Base-by-base conservation (phyloP, 1,284 basidiomycete species). In the Fomitopsis schrenkii region DNA sequence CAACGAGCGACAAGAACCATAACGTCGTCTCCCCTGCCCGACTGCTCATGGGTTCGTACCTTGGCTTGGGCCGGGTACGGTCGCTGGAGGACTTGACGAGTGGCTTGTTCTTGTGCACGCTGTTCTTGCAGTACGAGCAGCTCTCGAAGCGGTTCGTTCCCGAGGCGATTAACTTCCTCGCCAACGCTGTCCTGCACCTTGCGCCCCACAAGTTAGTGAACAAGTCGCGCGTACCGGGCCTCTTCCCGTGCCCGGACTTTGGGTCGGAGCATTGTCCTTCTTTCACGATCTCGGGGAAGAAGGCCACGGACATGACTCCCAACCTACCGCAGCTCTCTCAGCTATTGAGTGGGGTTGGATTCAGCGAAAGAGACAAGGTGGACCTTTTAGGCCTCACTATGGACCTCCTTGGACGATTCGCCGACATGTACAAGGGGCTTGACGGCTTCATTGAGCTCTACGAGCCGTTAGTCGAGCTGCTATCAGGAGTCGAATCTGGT, bases 1-100 rank as follows among this genome's bases (percentile, higher is more conserved):
- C 96, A 1, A 96, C 96, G 0, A 97, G 94, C 72, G 97, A 99
- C 76, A 85, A 95, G 75, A 91, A 89, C 60, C 96, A 99, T 73
- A 85, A 90, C 0, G 95, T 99, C 55, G 80, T 93, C 26, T 91
- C 94, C 0, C 94, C 96, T 0, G 84, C 95, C 0, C 84, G 94
- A 54, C 76, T 98, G 26, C 83, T 99, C 54, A 93, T 98, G 78
- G 94, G 91, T 1, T 90, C 95, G 58, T 99, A 98, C 72, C 87
- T 99, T 15, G 90, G 88, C 3, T 83, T 99, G 48, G 84, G 87
- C 55, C 87, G 95, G 4, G 83, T 99, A 5, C 83, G 96, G 53
- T 85, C 84, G 8, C 71, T 92, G 9, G 65, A 75, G 12, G 96
- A 99, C 74, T 69, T 98, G 50, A 83, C 90, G 0, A 91, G 90